Evolutionary conservation across 352 stramenopile species (phyloP).

Genomic region (Globisporangium heterothallicum): DNA sequence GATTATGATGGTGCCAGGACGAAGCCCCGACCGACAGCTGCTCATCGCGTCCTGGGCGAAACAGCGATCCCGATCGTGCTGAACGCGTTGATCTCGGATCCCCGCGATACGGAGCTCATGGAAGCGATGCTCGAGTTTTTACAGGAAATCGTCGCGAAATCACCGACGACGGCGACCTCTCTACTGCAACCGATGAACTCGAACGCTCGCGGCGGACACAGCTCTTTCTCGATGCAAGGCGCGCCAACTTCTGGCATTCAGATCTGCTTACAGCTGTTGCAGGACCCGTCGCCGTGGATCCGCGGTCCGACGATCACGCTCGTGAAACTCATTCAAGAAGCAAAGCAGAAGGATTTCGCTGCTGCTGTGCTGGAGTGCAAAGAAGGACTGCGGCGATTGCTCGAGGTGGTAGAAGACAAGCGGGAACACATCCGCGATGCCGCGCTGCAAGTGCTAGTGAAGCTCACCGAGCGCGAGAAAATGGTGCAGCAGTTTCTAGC

Average conservation of each 20-base stretch:
- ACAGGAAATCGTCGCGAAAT: conserved; percentile 39
- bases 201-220: conserved; percentile 1
- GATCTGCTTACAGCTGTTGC: conserved; percentile 59
- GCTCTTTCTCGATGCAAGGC: background rate
- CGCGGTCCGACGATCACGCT: conserved; percentile 59
- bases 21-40: conserved; percentile 9
- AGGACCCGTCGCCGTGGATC: conserved; percentile 81
- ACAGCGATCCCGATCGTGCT: conserved; percentile 48
- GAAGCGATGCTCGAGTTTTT: conserved; percentile 77
- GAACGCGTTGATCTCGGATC: conserved; percentile 61
- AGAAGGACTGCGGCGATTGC: conserved; percentile 56
- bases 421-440: conserved; percentile 79
- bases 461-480: conserved; percentile 60
- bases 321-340: conserved; percentile 53
- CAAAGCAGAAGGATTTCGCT: conserved; percentile 41
- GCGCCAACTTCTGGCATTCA: conserved; percentile 40
- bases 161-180: conserved; percentile 27
- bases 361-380: conserved; percentile 47
- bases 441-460: conserved; percentile 58
- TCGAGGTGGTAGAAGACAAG: conserved; percentile 76
- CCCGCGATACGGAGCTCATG: conserved; percentile 81
- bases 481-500: conserved; percentile 78
- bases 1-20: conserved; percentile 4
- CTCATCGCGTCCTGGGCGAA: conserved; percentile 37
- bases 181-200: conserved; percentile 26